Evolutionary conservation across 768 basidiomycete genomes (phyloP).

Genomic region (Tylopilus balloui): DNA sequence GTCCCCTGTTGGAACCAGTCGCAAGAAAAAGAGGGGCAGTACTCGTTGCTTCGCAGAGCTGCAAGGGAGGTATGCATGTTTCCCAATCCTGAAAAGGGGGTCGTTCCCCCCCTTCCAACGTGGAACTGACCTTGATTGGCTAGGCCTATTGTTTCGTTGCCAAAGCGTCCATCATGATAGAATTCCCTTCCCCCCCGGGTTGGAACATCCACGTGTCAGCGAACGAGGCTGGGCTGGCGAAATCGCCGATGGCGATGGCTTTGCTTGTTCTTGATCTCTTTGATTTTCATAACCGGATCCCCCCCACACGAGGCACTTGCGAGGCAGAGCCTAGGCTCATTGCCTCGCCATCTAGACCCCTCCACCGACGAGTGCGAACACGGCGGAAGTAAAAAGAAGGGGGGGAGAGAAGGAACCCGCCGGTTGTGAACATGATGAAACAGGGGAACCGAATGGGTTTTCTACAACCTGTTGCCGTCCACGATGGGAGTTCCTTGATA

Average conservation of each 20-base stretch:
- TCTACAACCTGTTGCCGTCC: conserved; percentile 1
- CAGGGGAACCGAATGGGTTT: conserved; percentile 9
- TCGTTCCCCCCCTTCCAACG: no score
- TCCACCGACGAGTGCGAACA: not conserved
- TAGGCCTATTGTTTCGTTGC: no score
- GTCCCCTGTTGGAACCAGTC: not conserved
- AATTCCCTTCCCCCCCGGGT: no score
- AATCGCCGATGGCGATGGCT: no score
- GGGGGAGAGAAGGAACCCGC: not conserved
- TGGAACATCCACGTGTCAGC: no score
- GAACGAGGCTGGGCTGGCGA: no score
- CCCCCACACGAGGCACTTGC: conserved; percentile 20
- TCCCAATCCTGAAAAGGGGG: no score
- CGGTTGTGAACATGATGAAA: conserved; percentile 20
- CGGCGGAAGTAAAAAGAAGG: not conserved
- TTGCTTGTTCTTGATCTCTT: not conserved
- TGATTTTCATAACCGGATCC: conserved; percentile 1
- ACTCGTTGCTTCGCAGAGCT: no score
- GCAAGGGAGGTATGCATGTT: no score
- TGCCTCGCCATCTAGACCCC: not conserved
- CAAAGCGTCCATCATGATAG: no score
- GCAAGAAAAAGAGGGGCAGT: not conserved
- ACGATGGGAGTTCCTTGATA: conserved; percentile 12
- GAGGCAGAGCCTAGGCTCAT: conserved; percentile 16
- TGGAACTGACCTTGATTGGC: no score